phyloP scores from a whole-genome alignment of 1,284 basidiomycete species.

The Retiboletus flavoniger region DNA sequence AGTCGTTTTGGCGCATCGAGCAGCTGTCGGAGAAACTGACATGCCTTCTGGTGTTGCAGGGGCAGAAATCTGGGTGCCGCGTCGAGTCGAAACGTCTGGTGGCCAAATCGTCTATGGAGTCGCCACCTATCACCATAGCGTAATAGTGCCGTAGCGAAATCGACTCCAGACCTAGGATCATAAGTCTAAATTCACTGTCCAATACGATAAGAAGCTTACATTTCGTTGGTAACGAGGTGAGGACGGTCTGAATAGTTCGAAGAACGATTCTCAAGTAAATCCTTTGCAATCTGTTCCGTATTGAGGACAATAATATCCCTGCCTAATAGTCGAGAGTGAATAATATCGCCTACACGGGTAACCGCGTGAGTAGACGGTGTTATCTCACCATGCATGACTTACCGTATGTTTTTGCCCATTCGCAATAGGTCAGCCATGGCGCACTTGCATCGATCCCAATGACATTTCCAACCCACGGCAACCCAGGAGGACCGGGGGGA shows the following conservation, averaged over 20 bases:
- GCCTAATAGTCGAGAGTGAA: slow-evolving; percentile 4
- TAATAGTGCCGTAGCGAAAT: slow-evolving; percentile 33
- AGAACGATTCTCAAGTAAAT: slow-evolving; percentile 4
- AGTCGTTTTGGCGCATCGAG: slow-evolving; percentile 27
- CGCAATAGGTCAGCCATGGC: slow-evolving; percentile 1
- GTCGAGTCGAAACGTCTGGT: slow-evolving; percentile 23
- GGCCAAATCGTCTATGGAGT: slow-evolving; percentile 35
- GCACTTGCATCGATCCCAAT: neutral
- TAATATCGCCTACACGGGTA: slow-evolving; percentile 1
- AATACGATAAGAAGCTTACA: neutral
- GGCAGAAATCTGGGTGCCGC: slow-evolving; percentile 24
- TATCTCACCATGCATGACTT: neutral
- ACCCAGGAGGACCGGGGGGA: slow-evolving; percentile 5
- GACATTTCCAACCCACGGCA: slow-evolving; percentile 6
- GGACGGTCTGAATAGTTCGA: slow-evolving; percentile 10
- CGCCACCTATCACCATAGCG: slow-evolving; percentile 42
- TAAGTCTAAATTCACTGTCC: neutral
- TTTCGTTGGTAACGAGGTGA: neutral
- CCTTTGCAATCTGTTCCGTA: slow-evolving; percentile 5
- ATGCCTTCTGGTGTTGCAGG: slow-evolving; percentile 6
- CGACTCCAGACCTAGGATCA: slow-evolving; percentile 36
- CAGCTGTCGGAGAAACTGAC: slow-evolving; percentile 20
- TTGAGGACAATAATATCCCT: slow-evolving; percentile 11
- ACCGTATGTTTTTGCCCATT: slow-evolving; percentile 9
- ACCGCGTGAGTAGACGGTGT: neutral